phyloP scores from a whole-genome alignment of 306 rosid genomes.

The Ammopiptanthus mongolicus region DNA sequence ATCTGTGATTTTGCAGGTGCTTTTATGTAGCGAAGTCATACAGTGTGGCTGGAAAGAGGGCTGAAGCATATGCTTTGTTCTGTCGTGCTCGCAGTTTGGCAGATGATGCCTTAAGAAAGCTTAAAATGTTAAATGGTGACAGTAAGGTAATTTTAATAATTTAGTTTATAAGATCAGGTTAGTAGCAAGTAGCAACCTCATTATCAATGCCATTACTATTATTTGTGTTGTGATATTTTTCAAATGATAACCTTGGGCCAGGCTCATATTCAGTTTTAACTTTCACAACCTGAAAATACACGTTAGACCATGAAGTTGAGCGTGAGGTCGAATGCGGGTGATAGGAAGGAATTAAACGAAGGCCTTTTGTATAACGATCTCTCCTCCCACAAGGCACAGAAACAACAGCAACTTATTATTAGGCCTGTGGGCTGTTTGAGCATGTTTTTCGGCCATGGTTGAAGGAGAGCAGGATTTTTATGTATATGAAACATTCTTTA shows the following conservation, averaged over 20 bases:
- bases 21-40: slow-evolving; percentile 90
- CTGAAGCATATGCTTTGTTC: slow-evolving; percentile 81
- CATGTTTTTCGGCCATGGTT: too few species aligned
- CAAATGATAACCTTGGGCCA: background rate
- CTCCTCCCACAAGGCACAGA: background rate
- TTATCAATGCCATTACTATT: background rate
- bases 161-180: background rate
- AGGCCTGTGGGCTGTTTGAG: background rate
- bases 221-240: background rate
- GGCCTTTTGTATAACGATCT: background rate
- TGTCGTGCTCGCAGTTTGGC: slow-evolving; percentile 58
- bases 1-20: slow-evolving; percentile 51
- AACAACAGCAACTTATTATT: background rate
- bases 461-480: too few species aligned
- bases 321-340: background rate
- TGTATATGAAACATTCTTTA: too few species aligned
- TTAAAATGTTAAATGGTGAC: slow-evolving; percentile 27
- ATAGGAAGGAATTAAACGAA: background rate
- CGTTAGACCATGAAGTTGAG: background rate
- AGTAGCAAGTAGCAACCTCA: too few species aligned
- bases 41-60: slow-evolving; percentile 87
- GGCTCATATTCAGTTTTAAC: background rate
- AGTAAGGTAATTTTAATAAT: slow-evolving; percentile 25
- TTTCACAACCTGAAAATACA: background rate
- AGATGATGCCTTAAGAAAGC: slow-evolving; percentile 36